Evolutionary conservation across 768 basidiomycete genomes (phyloP).

Genomic region (Pleurotus djamor): DNA sequence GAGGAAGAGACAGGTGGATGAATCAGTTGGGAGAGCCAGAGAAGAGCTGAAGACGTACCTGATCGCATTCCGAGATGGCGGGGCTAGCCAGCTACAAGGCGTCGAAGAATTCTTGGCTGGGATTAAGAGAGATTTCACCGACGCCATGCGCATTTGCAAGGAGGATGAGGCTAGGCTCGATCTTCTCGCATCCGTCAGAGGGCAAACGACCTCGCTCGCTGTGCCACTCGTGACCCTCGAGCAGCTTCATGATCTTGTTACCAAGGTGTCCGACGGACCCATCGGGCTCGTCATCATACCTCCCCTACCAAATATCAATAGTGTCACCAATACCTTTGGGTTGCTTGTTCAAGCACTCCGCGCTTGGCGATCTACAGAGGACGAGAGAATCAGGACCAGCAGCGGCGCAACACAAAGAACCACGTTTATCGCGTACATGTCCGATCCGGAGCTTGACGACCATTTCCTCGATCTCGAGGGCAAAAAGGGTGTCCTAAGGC

Average conservation of each 20-base stretch:
- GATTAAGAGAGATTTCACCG: not conserved
- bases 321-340: constrained; percentile 1
- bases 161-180: constrained; percentile 9
- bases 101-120: not conserved
- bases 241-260: not conserved
- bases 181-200: not conserved
- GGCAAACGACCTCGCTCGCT: not conserved
- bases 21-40: not conserved
- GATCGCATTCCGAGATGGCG: not conserved
- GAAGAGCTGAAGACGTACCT: not conserved
- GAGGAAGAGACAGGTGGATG: constrained; percentile 1
- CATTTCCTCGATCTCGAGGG: constrained; percentile 2
- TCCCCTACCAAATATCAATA: constrained; percentile 1
- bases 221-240: constrained; percentile 2
- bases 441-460: not conserved
- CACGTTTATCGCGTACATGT: not conserved
- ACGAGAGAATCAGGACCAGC: not conserved
- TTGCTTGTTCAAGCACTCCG: not conserved
- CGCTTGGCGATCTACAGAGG: constrained; percentile 5
- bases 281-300: constrained; percentile 9
- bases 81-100: not conserved
- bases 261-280: not conserved
- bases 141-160: not conserved
- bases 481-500: not conserved
- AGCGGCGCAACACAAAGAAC: not conserved